Conservation (phyloP, 352 stramenopile genomes). For the Phytophthora pseudosyringae region DNA sequence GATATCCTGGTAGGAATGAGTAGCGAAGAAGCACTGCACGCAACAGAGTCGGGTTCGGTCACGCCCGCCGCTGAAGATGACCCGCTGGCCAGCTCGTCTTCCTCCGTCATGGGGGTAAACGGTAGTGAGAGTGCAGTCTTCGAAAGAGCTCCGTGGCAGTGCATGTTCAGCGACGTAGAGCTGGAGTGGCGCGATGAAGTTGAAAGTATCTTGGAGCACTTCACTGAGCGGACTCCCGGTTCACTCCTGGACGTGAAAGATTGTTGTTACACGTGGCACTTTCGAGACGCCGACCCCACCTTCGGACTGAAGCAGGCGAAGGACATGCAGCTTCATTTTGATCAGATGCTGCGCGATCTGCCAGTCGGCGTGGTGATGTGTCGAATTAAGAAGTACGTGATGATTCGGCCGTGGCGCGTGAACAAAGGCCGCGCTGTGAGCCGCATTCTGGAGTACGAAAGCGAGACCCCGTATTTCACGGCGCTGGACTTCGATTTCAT, state of each 20-base stretch:
- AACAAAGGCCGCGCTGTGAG: conserved; percentile 89
- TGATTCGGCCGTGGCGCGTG: conserved; percentile 84
- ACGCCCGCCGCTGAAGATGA: conserved; percentile 22
- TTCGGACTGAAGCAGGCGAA: conserved; percentile 90
- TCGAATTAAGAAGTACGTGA: conserved; percentile 90
- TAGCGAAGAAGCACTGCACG: conserved; percentile 22
- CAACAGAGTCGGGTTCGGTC: conserved; percentile 6
- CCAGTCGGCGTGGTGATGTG: conserved; percentile 89
- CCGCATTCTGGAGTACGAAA: conserved; percentile 85
- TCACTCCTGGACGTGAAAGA: conserved; percentile 87
- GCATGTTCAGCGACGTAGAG: conserved; percentile 83
- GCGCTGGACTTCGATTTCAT: conserved; percentile 88
- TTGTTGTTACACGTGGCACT: conserved; percentile 90
- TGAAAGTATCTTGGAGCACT: conserved; percentile 86
- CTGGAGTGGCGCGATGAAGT: conserved; percentile 81
- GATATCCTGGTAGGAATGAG: conserved; percentile 9
- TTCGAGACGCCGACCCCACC: conserved; percentile 83
- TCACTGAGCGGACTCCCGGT: conserved; percentile 88
- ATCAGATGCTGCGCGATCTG: conserved; percentile 88
- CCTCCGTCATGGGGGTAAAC: conserved; percentile 13
- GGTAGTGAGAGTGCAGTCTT: conserved; percentile 13
- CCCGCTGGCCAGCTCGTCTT: conserved; percentile 26
- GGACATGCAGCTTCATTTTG: conserved; percentile 90
- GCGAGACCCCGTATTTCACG: conserved; percentile 77
- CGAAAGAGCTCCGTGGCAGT: conserved; percentile 73